Evolutionary conservation across 768 basidiomycete genomes (phyloP), one percentile per base, ranked within the genome.

Genomic region (Candolleomyces aberdarensis): DNA sequence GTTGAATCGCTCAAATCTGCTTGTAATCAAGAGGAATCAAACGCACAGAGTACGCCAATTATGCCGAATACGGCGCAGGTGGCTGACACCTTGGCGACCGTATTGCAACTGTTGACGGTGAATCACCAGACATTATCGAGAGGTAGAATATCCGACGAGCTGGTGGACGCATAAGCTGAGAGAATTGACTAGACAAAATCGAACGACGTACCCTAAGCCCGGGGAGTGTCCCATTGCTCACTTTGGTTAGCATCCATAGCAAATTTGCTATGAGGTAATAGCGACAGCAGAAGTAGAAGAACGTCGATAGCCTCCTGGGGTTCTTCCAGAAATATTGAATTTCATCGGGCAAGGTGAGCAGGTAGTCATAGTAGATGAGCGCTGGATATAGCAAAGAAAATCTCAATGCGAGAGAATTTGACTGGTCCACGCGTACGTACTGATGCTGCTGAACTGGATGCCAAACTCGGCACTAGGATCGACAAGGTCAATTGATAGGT

Each of bases 351-450:
- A 61, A 54, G 14, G 59, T 61, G 43, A 61, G 59, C n/a, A 41
- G 1, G 59, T 61, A 61, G 54, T 61, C 59, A 46, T 61, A 61
- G 53, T 48, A 56, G 9, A 61, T 43, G 17, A 61, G 10, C 5
- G 44, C 53, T 61, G 22, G 15, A 36, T 10, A 56, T 11, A 2
- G 47, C 26, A 26, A 26, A 3, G 26, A 3, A 26, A 31, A 32
- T 17, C 14, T 56, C 5, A 43, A 32, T 40, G 36, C 36, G 3
- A 36, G 36, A 36, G 8, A 36, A 36, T 36, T 11, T 11, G 11
- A 36, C 36, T 36, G 6, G 11, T 36, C 11, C 8, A 11, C 36
- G 36, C 11, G 36, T 36, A 11, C 36, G 36, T 36, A 36, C 36
- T 36, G 36, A 36, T 36, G 36, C 36, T 36, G 36, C 36, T 36